phyloP scores from a whole-genome alignment of 495 filamentous ascomycete genomes.

The Talaromyces ruber region DNA sequence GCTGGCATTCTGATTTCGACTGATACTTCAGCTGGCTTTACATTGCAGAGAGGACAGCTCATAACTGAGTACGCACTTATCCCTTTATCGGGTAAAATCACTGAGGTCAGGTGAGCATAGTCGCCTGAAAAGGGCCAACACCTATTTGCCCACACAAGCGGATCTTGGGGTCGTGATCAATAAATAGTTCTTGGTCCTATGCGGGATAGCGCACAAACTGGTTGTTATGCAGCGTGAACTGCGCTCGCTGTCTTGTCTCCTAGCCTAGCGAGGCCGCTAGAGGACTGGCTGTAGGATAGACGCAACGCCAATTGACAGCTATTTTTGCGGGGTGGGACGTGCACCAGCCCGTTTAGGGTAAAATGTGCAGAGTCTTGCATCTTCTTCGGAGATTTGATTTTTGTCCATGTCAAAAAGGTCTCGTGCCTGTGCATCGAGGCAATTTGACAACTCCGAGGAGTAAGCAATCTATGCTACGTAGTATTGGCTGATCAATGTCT shows the following conservation, averaged over 20 bases:
- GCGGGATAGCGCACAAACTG: neutral
- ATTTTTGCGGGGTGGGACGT: neutral
- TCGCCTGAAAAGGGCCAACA: neutral
- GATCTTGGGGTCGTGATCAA: neutral
- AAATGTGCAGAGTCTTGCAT: neutral
- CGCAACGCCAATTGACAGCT: neutral
- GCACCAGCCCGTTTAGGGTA: neutral
- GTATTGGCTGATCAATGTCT: neutral
- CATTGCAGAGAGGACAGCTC: neutral
- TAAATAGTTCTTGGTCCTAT: neutral
- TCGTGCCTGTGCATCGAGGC: neutral
- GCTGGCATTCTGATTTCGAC: neutral
- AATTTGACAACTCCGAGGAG: neutral
- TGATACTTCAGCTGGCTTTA: neutral
- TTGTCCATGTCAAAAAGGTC: neutral
- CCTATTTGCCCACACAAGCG: neutral
- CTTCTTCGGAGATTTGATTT: neutral
- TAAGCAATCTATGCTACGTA: neutral
- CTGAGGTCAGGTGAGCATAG: neutral
- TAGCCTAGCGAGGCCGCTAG: neutral
- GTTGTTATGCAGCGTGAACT: neutral
- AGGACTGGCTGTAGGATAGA: neutral
- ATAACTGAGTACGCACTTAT: neutral
- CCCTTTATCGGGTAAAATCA: neutral
- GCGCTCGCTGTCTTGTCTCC: neutral